Evolutionary conservation across 495 filamentous ascomycete genomes (phyloP).

Genomic region (Daldinia concentrica): DNA sequence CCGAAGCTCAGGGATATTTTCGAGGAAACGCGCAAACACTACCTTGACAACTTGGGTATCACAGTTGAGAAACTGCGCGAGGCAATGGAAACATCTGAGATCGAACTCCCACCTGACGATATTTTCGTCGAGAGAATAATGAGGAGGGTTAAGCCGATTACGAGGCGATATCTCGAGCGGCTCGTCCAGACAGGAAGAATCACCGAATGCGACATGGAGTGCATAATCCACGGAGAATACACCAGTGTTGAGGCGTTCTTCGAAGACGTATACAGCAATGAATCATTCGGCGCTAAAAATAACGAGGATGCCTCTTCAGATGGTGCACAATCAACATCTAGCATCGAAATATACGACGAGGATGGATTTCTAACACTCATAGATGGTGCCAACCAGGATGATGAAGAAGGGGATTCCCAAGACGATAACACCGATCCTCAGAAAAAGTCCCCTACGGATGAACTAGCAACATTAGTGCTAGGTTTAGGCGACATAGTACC

Average conservation of each 20-base stretch:
- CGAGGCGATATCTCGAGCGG: slow-evolving; percentile 1
- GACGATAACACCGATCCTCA: neutral
- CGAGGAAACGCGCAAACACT: slow-evolving; percentile 1
- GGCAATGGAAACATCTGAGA: neutral
- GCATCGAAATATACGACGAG: slow-evolving; percentile 17
- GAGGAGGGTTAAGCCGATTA: slow-evolving; percentile 16
- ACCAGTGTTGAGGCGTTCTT: slow-evolving; percentile 18
- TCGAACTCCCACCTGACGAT: neutral
- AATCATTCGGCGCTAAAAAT: neutral
- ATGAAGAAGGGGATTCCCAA: neutral
- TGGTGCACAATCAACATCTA: neutral
- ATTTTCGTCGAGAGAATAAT: slow-evolving; percentile 18
- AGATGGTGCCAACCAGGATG: neutral
- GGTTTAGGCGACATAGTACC: neutral
- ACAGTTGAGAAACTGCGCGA: slow-evolving; percentile 13
- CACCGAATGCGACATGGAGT: slow-evolving; percentile 13
- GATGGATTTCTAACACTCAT: slow-evolving; percentile 7
- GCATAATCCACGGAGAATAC: slow-evolving; percentile 22
- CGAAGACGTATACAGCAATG: slow-evolving; percentile 6
- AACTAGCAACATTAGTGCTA: neutral
- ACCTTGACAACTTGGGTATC: slow-evolving; percentile 16
- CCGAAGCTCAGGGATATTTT: neutral
- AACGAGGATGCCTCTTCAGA: neutral
- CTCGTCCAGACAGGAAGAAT: slow-evolving; percentile 2
- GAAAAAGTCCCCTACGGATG: neutral